phyloP scores from a whole-genome alignment of 2,329 filamentous ascomycete species.

The Colletotrichum viniferum region DNA sequence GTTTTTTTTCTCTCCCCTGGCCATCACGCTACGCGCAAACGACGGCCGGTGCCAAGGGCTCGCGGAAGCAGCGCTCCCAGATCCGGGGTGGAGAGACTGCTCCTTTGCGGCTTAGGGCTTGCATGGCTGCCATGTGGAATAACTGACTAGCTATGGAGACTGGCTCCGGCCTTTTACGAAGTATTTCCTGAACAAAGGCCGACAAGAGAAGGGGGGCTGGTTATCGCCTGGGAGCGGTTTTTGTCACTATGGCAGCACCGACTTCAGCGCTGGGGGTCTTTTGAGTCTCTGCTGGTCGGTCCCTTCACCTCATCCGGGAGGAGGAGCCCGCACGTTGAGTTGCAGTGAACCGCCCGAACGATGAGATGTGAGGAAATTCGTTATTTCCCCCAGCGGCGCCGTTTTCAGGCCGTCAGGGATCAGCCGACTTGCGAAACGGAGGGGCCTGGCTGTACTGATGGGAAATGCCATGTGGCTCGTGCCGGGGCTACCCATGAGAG shows the following conservation, averaged over 20 bases:
- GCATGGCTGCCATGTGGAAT: constrained; percentile 24
- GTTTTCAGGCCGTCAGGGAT: not conserved
- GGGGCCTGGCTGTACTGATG: not conserved
- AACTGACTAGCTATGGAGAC: not conserved
- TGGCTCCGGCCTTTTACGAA: not conserved
- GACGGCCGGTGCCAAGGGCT: constrained; percentile 9
- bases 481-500: not conserved
- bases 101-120: constrained; percentile 8
- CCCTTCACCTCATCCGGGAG: not conserved
- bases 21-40: not conserved
- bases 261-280: not conserved
- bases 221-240: not conserved
- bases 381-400: not conserved
- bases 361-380: not conserved
- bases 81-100: constrained; percentile 15
- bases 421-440: not conserved
- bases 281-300: not conserved
- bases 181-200: not conserved
- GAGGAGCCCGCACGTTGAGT: not conserved
- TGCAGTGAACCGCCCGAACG: not conserved
- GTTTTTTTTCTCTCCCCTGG: not conserved
- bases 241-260: not conserved
- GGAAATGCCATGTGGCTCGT: constrained; percentile 16
- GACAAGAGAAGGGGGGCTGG: not conserved
- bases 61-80: constrained; percentile 17